Evolutionary conservation across 1,284 basidiomycete genomes (phyloP).

Genomic region (Puccinia novopanici): DNA sequence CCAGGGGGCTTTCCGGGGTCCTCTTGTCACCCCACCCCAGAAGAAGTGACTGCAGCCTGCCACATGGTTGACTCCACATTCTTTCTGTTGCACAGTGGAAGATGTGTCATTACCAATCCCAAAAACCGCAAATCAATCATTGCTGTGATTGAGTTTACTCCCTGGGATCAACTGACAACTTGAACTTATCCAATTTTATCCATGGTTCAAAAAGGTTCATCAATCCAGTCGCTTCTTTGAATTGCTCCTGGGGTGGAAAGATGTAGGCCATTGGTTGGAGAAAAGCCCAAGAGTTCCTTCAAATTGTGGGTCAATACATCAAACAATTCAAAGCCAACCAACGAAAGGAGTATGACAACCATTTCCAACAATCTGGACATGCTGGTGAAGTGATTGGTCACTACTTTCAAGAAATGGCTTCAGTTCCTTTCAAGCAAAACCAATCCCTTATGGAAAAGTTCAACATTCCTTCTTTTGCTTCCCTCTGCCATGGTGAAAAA

Average conservation of each 20-base stretch:
- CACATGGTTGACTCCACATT: background rate
- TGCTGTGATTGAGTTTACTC: background rate
- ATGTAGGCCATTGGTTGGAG: conserved; percentile 4
- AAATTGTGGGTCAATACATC: background rate
- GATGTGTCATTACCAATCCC: background rate
- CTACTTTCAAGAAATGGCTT: too few species aligned
- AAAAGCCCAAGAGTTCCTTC: background rate
- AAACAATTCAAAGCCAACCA: background rate
- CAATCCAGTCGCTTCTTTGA: background rate
- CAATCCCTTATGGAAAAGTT: too few species aligned
- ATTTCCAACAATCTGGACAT: too few species aligned
- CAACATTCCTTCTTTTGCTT: too few species aligned
- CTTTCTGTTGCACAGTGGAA: background rate
- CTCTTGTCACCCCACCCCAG: background rate
- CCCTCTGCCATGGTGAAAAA: too few species aligned
- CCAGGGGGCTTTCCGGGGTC: too few species aligned
- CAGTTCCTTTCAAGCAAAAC: too few species aligned
- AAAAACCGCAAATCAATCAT: background rate
- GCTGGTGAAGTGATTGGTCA: too few species aligned
- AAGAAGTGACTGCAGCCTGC: background rate
- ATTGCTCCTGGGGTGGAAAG: background rate
- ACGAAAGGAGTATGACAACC: too few species aligned
- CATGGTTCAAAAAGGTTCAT: background rate
- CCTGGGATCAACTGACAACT: background rate
- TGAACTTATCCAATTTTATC: background rate